Conservation (phyloP, 306 rosid species). For the Castanea crenata region DNA sequence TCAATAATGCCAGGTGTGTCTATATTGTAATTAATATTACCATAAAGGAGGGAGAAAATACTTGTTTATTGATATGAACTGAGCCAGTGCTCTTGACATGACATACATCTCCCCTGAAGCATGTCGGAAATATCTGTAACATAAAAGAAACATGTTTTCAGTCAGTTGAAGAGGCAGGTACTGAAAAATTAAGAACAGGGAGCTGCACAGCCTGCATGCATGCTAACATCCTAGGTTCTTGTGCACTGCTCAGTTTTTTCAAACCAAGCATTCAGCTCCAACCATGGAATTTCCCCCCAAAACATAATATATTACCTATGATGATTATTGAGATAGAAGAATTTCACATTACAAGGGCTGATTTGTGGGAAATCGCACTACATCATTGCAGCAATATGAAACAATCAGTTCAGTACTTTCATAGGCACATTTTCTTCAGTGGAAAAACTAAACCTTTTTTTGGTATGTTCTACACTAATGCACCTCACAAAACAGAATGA, state of each 20-base stretch:
- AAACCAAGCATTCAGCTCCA: background rate
- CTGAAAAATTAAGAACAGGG: background rate
- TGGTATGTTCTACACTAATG: background rate
- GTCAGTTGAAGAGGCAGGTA: background rate
- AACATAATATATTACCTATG: too few species aligned
- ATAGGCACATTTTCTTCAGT: background rate
- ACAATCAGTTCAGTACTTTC: background rate
- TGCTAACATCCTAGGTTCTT: background rate
- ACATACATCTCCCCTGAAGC: conserved; percentile 58
- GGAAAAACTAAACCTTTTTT: background rate
- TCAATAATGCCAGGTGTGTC: conserved; percentile 5
- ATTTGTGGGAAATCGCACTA: background rate
- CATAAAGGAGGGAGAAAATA: conserved; percentile 14
- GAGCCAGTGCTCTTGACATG: conserved; percentile 70
- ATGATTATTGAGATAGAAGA: background rate
- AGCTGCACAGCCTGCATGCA: background rate
- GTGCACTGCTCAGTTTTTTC: background rate
- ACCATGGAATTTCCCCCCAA: background rate
- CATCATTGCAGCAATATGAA: background rate
- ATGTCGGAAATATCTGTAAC: conserved; percentile 61
- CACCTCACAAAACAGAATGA: background rate
- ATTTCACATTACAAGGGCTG: background rate
- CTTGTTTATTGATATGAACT: conserved; percentile 66
- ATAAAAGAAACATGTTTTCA: conserved; percentile 11
- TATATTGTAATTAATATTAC: conserved; percentile 10